Conservation (phyloP, 2,329 filamentous ascomycete species). For the Penicillium sp. region DNA sequence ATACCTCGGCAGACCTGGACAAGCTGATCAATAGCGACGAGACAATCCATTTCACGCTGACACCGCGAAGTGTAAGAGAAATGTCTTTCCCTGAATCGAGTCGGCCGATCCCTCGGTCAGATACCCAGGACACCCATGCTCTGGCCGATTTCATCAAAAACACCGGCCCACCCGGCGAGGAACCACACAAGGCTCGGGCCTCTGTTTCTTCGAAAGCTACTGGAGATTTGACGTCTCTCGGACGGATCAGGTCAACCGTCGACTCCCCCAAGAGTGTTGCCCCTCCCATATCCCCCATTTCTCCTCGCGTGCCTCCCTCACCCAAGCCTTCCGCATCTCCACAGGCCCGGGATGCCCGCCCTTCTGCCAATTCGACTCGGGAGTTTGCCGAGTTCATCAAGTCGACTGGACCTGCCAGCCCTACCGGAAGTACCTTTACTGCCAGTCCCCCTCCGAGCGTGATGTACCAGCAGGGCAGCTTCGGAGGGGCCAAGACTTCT, state of each 20-base stretch:
- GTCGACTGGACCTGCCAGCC: slow-evolving; percentile 66
- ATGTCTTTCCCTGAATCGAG: slow-evolving; percentile 54
- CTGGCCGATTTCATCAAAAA: slow-evolving; percentile 40
- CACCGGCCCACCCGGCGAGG: slow-evolving; percentile 32
- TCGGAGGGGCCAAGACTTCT: slow-evolving; percentile 2
- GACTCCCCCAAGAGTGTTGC: slow-evolving; percentile 25
- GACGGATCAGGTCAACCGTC: slow-evolving; percentile 19
- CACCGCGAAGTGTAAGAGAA: slow-evolving; percentile 74
- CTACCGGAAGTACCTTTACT: background rate
- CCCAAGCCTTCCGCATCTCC: slow-evolving; percentile 26
- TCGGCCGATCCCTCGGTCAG: slow-evolving; percentile 32
- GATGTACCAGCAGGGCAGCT: background rate
- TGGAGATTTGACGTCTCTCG: slow-evolving; percentile 14
- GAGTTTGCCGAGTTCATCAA: slow-evolving; percentile 91
- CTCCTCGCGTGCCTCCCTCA: slow-evolving; percentile 13
- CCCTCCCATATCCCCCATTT: slow-evolving; percentile 15
- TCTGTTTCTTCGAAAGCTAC: slow-evolving; percentile 22
- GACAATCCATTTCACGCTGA: slow-evolving; percentile 79
- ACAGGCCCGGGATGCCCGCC: slow-evolving; percentile 69
- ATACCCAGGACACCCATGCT: slow-evolving; percentile 38
- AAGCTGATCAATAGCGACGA: slow-evolving; percentile 78
- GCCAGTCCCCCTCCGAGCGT: background rate
- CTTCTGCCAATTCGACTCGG: slow-evolving; percentile 67
- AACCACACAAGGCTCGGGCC: slow-evolving; percentile 13
- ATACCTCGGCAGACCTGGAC: slow-evolving; percentile 66